Evolutionary conservation across 2,329 filamentous ascomycete species (phyloP), one percentile per base, ranked within the genome.

Genomic region (Colletotrichum tropicicola): DNA sequence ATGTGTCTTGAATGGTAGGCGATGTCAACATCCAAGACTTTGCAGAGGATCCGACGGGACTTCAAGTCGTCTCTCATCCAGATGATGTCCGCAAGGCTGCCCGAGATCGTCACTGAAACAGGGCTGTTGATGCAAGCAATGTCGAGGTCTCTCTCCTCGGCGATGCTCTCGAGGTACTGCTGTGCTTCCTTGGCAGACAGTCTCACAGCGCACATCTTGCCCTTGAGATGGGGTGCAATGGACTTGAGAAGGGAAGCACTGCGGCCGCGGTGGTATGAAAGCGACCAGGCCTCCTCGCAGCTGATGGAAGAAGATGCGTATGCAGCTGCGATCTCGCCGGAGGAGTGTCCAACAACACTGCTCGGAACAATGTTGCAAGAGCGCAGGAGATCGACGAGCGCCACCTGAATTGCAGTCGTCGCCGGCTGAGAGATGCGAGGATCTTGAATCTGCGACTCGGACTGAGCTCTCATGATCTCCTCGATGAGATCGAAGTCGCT

Each of bases 1-100:
- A 84, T 83, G 27, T 83, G 79, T 2, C 74, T 73, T 1, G 81
- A 83, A 62, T 84, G 82, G 44, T 84, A 84, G 1, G 81, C 80
- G 3, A 75, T 72, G 6, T 74, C 70, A 12, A 83, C 78, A 2
- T 74, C 68, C 7, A 83, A 72, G 1, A 77, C 60, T 5, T 75
- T 75, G 48, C 74, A 73, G 41, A 79, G 79, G 6, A 82, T 65
- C 0, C 65, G 71, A 35, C 70, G 74, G 0, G 61, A 58, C 12
- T 69, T 66, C 17, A 83, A 68, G 9, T 80, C 73, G 4, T 70
- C 66, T 4, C 72, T 70, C 47, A 82, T 72, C 6, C 59, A 51
- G 0, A 73, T 52, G 19, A 82, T 73, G 15, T 73, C 72, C 2
- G 72, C 69, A 0, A 65, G 63, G 25, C 76, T 73, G 0, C 82